Conservation (phyloP, 1,284 basidiomycete genomes). For the Cystobasidium pallidum region DNA sequence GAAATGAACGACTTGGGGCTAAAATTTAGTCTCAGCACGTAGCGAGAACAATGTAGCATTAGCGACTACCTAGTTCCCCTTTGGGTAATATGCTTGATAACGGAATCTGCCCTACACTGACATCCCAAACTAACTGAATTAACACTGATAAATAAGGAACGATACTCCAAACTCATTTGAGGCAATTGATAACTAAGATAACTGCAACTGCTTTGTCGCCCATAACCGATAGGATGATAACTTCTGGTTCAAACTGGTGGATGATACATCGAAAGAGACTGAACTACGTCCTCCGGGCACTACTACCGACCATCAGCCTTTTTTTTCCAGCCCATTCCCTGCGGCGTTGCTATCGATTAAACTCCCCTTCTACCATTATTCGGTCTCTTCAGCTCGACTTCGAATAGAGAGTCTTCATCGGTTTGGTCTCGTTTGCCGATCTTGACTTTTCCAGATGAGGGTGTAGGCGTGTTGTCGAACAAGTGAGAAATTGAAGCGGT, state of each 20-base stretch:
- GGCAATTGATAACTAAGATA: too few species aligned
- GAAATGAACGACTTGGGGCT: background rate
- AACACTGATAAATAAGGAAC: too few species aligned
- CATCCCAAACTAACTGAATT: too few species aligned
- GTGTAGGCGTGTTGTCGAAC: background rate
- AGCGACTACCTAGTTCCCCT: background rate
- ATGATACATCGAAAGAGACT: too few species aligned
- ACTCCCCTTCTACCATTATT: background rate
- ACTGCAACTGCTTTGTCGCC: too few species aligned
- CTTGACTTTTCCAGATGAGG: background rate
- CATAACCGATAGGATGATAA: too few species aligned
- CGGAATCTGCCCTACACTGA: too few species aligned
- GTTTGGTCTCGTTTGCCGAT: background rate
- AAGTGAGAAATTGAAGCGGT: background rate
- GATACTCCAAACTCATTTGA: too few species aligned
- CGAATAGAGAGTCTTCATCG: background rate
- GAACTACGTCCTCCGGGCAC: too few species aligned
- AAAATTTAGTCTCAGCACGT: background rate
- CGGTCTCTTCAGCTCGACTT: background rate
- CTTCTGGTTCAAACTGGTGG: too few species aligned
- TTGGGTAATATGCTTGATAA: too few species aligned
- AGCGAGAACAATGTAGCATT: constrained; percentile 26
- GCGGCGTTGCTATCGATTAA: background rate
- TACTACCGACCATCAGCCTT: background rate
- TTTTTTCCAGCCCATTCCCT: too few species aligned